These are phyloP conservation scores for Aspergillus costaricaensis DNA, from an alignment of 2,329 filamentous ascomycete genomes.

Conservation along the genomic window DNA sequence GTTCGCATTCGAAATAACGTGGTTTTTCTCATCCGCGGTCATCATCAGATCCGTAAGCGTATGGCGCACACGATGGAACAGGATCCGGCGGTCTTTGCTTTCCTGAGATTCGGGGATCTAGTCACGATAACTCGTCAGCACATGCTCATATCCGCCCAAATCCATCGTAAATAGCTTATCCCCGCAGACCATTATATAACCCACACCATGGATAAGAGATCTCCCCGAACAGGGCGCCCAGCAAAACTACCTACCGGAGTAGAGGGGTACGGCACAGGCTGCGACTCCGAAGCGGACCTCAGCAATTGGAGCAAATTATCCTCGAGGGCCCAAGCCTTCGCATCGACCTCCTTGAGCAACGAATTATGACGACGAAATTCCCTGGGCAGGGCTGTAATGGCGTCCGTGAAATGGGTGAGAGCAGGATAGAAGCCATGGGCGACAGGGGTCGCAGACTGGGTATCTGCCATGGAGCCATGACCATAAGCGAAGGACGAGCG, in stretches of 20 bases:
- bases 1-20: conserved; percentile 90
- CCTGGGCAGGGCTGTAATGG: conserved; percentile 86
- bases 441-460: conserved; percentile 33
- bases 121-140: conserved; percentile 1
- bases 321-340: conserved; percentile 88
- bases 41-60: conserved; percentile 83
- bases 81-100: conserved; percentile 56
- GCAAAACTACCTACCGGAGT: conserved; percentile 38
- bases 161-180: not conserved
- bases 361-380: conserved; percentile 96
- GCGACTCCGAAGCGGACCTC: conserved; percentile 40
- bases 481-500: conserved; percentile 45
- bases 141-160: too few species aligned
- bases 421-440: conserved; percentile 63
- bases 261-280: conserved; percentile 34
- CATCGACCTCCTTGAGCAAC: conserved; percentile 94
- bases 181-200: conserved; percentile 13
- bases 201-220: conserved; percentile 28
- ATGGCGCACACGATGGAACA: conserved; percentile 76
- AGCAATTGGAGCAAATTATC: conserved; percentile 77
- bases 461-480: conserved; percentile 31
- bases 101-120: conserved; percentile 39
- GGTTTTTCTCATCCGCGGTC: conserved; percentile 95
- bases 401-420: conserved; percentile 79
- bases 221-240: conserved; percentile 12